A percentile compares a stretch with the other conserved stretches of the same genome.
Evolutionary conservation across 2,329 filamentous ascomycete genomes (phyloP).

Genomic region (Microdochium trichocladiopsis): DNA sequence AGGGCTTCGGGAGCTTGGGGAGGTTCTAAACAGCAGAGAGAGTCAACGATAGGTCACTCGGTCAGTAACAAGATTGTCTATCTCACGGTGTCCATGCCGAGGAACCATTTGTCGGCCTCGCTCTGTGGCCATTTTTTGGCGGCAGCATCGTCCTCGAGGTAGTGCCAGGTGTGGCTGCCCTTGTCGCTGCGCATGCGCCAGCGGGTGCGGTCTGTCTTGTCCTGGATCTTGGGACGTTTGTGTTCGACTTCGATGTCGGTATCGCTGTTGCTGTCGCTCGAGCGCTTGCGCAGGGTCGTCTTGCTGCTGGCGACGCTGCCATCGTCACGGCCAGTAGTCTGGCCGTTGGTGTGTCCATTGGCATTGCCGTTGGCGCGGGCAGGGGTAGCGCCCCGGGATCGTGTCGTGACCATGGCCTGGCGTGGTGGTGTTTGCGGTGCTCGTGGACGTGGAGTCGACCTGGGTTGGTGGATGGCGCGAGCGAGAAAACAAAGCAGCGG

Average conservation of each 20-base stretch:
- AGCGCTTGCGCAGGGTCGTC: slow-evolving; percentile 30
- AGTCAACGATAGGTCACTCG: background rate
- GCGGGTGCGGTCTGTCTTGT: slow-evolving; percentile 68
- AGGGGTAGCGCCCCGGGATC: slow-evolving; percentile 10
- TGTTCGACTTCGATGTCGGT: slow-evolving; percentile 19
- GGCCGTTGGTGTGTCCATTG: slow-evolving; percentile 7
- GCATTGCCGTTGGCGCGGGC: slow-evolving; percentile 15
- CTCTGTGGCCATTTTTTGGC: slow-evolving; percentile 76
- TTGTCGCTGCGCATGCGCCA: slow-evolving; percentile 82
- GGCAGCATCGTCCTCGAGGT: slow-evolving; percentile 68
- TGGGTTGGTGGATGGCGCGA: background rate
- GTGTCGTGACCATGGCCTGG: slow-evolving; percentile 24
- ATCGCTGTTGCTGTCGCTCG: slow-evolving; percentile 27
- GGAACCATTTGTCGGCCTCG: slow-evolving; percentile 79
- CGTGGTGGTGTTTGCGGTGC: background rate
- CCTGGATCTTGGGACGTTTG: slow-evolving; percentile 39
- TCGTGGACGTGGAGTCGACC: background rate
- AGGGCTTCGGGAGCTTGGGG: slow-evolving; percentile 62
- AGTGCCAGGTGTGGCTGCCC: slow-evolving; percentile 91
- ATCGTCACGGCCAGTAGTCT: slow-evolving; percentile 1
- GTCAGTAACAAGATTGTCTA: background rate
- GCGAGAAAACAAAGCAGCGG: too few relatives aligned
- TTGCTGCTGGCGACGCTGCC: background rate
- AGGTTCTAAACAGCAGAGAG: slow-evolving; percentile 48
- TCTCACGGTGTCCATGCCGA: slow-evolving; percentile 71